Conservation (phyloP, 2,329 filamentous ascomycete species). For the Zasmidium angulare region DNA sequence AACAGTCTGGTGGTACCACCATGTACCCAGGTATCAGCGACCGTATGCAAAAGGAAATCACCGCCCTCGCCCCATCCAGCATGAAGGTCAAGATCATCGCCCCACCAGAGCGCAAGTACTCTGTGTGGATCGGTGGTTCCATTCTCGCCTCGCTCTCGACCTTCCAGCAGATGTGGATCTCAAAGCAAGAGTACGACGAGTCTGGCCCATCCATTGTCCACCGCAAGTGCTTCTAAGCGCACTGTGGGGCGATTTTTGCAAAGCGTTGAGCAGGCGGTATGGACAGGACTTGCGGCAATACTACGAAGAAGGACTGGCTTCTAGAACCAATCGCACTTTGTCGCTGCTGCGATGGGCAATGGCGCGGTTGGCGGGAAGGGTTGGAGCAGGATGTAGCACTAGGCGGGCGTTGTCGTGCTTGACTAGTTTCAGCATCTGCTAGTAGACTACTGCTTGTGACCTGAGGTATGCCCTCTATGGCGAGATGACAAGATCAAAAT, state of each 20-base stretch:
- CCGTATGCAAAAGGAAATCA: slow-evolving; percentile 99
- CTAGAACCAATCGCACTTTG: slow-evolving; percentile 4
- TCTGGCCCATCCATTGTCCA: slow-evolving; percentile 98
- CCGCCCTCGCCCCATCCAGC: slow-evolving; percentile 95
- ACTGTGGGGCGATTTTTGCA: slow-evolving; percentile 15
- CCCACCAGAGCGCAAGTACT: slow-evolving; percentile 99
- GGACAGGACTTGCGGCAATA: slow-evolving; percentile 15
- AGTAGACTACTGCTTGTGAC: slow-evolving; percentile 25
- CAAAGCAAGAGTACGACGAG: slow-evolving; percentile 99
- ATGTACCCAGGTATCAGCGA: slow-evolving; percentile 99
- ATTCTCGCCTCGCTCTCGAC: slow-evolving; percentile 98
- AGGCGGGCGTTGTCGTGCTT: slow-evolving; percentile 23
- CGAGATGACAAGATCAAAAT: slow-evolving; percentile 27
- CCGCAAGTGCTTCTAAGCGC: slow-evolving; percentile 99
- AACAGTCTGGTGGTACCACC: slow-evolving; percentile 97
- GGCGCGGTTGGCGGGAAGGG: slow-evolving; percentile 15
- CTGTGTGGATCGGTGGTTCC: slow-evolving; percentile 99
- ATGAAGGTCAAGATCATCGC: slow-evolving; percentile 99
- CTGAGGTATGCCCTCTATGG: slow-evolving; percentile 23
- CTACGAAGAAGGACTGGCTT: slow-evolving; percentile 8
- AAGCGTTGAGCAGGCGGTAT: slow-evolving; percentile 22
- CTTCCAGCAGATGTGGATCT: slow-evolving; percentile 99
- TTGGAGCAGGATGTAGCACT: slow-evolving; percentile 21
- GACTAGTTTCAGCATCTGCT: slow-evolving; percentile 27
- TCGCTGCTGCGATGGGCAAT: slow-evolving; percentile 1